Evolutionary conservation across 164 flowering plant species (phyloP).

Genomic region (Magnolia sinica): DNA sequence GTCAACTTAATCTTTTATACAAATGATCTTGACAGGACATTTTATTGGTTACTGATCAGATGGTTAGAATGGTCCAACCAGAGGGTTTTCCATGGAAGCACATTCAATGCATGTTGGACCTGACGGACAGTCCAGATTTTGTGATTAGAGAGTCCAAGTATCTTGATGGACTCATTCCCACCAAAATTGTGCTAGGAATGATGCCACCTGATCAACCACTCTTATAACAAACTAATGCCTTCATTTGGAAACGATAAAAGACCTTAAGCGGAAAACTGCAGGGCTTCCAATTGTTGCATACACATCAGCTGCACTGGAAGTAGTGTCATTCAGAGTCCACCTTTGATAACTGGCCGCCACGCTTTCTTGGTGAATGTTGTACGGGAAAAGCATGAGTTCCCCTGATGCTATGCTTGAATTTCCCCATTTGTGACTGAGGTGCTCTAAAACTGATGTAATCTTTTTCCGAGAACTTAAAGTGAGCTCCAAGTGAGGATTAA

Average conservation of each 20-base stretch:
- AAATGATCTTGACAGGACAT: background rate
- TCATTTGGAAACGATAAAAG: background rate
- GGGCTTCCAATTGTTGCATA: constrained; percentile 72
- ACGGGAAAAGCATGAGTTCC: constrained; percentile 80
- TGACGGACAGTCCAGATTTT: background rate
- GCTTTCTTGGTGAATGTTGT: constrained; percentile 53
- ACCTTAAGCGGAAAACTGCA: constrained; percentile 85
- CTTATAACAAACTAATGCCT: background rate
- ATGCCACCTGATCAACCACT: background rate
- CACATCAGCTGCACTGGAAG: constrained; percentile 77
- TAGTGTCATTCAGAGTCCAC: constrained; percentile 70
- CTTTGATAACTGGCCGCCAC: constrained; percentile 39
- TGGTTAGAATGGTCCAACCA: background rate
- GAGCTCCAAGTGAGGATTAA: constrained; percentile 91
- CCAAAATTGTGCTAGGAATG: background rate
- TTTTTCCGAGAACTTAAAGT: constrained; percentile 86
- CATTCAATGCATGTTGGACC: background rate
- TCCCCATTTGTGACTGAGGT: constrained; percentile 95
- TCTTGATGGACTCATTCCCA: background rate
- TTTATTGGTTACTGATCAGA: background rate
- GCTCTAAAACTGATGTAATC: constrained; percentile 91
- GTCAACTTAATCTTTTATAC: background rate
- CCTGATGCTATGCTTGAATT: constrained; percentile 63
- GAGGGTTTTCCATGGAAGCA: background rate
- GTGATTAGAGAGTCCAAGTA: background rate